Evolutionary conservation across 805 yeast species (phyloP).

Genomic region (Saccharomycopsis fodiens): DNA sequence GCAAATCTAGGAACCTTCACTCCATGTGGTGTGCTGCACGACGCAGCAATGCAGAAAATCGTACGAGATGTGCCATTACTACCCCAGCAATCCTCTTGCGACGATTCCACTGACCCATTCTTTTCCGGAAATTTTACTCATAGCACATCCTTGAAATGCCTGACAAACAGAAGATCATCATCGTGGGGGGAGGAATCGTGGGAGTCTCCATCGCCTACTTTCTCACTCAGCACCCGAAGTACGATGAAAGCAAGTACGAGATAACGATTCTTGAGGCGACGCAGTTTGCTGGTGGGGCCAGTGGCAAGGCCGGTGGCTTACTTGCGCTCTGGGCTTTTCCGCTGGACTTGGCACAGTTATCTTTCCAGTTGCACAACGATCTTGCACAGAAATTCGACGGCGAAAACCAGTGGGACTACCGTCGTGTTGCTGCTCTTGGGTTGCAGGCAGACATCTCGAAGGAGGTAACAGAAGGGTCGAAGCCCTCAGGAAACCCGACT

Average conservation of each 20-base stretch:
- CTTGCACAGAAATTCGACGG: conserved; percentile 75
- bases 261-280: conserved; percentile 83
- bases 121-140: too few species aligned
- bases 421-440: conserved; percentile 78
- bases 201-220: conserved; percentile 95
- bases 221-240: conserved; percentile 74
- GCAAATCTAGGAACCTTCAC: too few species aligned
- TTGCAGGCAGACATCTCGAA: conserved; percentile 70
- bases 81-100: conserved; percentile 15
- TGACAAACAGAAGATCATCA: conserved; percentile 68
- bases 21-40: too few species aligned
- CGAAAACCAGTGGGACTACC: conserved; percentile 86
- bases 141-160: too few species aligned
- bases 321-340: conserved; percentile 97
- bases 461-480: conserved; percentile 22
- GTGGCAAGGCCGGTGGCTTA: conserved; percentile 96
- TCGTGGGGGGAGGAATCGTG: conserved; percentile 92
- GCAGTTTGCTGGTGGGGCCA: conserved; percentile 94
- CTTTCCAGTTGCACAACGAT: conserved; percentile 79
- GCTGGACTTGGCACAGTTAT: conserved; percentile 81
- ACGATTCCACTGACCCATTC: conserved; percentile 15
- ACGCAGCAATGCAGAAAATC: background rate
- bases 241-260: conserved; percentile 63
- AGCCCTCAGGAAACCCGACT: background rate
- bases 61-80: conserved; percentile 6